Conservation (phyloP, 768 basidiomycete species). For the Auricularia heimuer region DNA sequence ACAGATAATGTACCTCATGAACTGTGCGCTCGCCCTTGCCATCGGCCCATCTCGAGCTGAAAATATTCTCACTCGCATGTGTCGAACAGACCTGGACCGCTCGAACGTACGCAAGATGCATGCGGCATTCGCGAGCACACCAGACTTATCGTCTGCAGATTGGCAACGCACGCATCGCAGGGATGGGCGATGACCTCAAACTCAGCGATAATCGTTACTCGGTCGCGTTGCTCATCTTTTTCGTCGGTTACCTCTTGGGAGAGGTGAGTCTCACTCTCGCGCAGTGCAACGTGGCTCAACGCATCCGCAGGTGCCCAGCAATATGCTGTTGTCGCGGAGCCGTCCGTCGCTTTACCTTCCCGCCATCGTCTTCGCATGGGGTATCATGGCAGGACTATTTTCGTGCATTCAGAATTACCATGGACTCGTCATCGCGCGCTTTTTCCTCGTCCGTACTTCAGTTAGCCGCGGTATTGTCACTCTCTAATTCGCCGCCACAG, state of each 20-base stretch:
- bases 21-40: background rate
- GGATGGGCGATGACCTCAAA: background rate
- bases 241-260: background rate
- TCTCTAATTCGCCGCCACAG: background rate
- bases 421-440: background rate
- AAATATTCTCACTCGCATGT: background rate
- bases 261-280: background rate
- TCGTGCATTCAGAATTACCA: background rate
- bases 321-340: background rate
- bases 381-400: background rate
- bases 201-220: background rate
- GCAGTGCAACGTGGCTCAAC: background rate
- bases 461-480: background rate
- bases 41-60: background rate
- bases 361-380: background rate
- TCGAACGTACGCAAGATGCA: background rate
- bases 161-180: background rate
- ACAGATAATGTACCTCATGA: constrained; percentile 1
- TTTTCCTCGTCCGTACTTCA: background rate
- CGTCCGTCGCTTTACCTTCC: background rate
- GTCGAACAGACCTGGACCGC: background rate
- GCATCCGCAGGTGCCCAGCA: background rate
- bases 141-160: background rate
- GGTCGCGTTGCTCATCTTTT: background rate
- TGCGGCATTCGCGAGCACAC: no score